Evolutionary conservation across 177 flowering plant genomes (phyloP).

Genomic region (Telopea speciosissima): DNA sequence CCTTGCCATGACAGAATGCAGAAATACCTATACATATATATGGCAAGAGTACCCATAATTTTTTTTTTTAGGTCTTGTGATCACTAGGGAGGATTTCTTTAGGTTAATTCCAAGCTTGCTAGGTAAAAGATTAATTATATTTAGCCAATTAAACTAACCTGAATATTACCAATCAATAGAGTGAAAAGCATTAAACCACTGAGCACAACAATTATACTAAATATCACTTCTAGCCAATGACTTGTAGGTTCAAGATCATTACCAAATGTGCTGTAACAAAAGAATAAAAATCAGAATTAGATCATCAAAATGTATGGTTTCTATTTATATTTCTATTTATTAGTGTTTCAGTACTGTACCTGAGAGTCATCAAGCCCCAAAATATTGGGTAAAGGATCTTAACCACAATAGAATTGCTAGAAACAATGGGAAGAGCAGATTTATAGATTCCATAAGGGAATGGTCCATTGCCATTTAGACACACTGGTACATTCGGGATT

Average conservation of each 20-base stretch:
- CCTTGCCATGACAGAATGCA: constrained; percentile 84
- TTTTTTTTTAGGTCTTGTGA: too few species aligned
- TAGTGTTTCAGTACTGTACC: constrained; percentile 29
- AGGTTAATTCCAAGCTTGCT: neutral
- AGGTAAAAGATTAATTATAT: neutral
- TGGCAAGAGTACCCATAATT: too few species aligned
- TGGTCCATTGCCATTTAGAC: constrained; percentile 67
- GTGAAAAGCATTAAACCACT: constrained; percentile 89
- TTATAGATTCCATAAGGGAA: constrained; percentile 73
- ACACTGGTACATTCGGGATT: constrained; percentile 31
- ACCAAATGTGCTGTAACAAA: constrained; percentile 77
- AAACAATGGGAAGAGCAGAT: constrained; percentile 84
- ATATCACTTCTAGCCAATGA: constrained; percentile 82
- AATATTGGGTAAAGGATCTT: constrained; percentile 93
- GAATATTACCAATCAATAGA: constrained; percentile 89
- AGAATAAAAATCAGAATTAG: neutral
- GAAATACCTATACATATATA: constrained; percentile 47
- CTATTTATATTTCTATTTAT: too few species aligned
- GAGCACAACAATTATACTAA: constrained; percentile 70
- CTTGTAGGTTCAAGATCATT: constrained; percentile 96
- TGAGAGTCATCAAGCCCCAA: constrained; percentile 95
- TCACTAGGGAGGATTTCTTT: too few species aligned
- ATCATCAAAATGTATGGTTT: too few species aligned
- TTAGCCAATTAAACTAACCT: constrained; percentile 56
- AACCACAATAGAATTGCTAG: constrained; percentile 79